Evolutionary conservation across 2,329 filamentous ascomycete genomes (phyloP).

Genomic region (Epichloe elymi): DNA sequence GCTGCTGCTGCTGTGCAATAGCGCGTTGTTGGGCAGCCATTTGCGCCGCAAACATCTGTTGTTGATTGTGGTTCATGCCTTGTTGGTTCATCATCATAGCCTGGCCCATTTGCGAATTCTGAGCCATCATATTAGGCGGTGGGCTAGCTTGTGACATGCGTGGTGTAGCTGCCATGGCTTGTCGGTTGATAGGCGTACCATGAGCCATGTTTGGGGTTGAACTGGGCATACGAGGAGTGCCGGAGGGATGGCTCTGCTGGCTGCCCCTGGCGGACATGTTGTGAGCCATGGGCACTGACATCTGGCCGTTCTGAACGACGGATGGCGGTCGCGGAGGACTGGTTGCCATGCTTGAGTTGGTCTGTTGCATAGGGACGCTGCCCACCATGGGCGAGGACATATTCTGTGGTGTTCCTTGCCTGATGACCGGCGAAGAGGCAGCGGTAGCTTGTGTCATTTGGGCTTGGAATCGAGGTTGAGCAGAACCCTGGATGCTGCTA

Average conservation of each 20-base stretch:
- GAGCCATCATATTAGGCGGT: slow-evolving; percentile 44
- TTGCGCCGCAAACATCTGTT: slow-evolving; percentile 29
- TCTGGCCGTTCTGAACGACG: slow-evolving; percentile 45
- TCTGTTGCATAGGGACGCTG: slow-evolving; percentile 49
- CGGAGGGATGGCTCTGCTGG: slow-evolving; percentile 51
- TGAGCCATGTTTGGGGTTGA: slow-evolving; percentile 49
- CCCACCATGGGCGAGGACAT: slow-evolving; percentile 54
- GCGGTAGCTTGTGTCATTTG: slow-evolving; percentile 46
- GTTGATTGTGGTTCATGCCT: slow-evolving; percentile 25
- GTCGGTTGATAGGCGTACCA: slow-evolving; percentile 43
- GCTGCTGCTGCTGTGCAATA: slow-evolving; percentile 29
- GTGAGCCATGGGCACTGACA: slow-evolving; percentile 46
- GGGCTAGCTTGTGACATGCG: slow-evolving; percentile 51
- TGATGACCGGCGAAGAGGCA: slow-evolving; percentile 53
- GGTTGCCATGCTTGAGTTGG: slow-evolving; percentile 53
- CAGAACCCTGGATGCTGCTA: slow-evolving; percentile 25
- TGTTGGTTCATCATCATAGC: slow-evolving; percentile 40
- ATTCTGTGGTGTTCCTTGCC: slow-evolving; percentile 51
- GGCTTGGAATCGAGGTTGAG: slow-evolving; percentile 35
- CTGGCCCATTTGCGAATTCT: slow-evolving; percentile 41
- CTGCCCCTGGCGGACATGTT: slow-evolving; percentile 52
- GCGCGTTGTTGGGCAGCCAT: slow-evolving; percentile 35
- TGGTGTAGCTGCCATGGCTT: slow-evolving; percentile 41
- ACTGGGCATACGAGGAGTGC: slow-evolving; percentile 49
- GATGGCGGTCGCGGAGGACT: slow-evolving; percentile 56